A percentile compares a stretch with the other conserved stretches of the same genome.
Evolutionary conservation across 148 eudicot genomes (phyloP).

Genomic region (Cornus suecica): DNA sequence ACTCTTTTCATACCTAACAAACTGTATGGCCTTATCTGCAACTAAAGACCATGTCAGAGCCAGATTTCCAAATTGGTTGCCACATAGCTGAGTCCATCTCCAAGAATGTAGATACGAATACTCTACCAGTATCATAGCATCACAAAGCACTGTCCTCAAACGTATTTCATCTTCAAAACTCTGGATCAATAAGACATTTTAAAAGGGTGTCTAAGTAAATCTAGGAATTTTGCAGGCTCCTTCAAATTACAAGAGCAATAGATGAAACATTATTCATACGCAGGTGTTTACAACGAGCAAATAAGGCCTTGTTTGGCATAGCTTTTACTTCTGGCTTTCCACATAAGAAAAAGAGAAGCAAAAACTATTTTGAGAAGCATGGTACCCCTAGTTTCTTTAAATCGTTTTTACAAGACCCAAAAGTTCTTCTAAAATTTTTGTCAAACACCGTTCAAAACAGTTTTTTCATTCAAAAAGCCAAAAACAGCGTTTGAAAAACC

Average conservation of each 20-base stretch:
- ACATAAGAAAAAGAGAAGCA: no score
- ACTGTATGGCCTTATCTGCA: conserved; percentile 59
- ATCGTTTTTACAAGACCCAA: no score
- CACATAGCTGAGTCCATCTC: conserved; percentile 40
- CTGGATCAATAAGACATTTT: conserved; percentile 28
- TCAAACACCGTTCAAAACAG: no score
- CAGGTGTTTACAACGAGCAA: background rate
- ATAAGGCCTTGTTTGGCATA: no score
- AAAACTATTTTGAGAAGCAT: no score
- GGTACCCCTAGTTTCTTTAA: no score
- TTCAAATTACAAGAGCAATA: conserved; percentile 8
- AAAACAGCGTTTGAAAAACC: no score
- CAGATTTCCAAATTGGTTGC: conserved; percentile 36
- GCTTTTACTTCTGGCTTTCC: no score
- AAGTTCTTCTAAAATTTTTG: no score
- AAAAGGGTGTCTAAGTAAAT: background rate
- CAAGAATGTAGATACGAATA: conserved; percentile 43
- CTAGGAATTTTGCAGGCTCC: background rate
- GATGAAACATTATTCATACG: conserved; percentile 5
- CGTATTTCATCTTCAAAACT: conserved; percentile 39
- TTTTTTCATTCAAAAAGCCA: no score
- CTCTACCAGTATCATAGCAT: conserved; percentile 51
- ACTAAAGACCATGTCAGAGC: conserved; percentile 67
- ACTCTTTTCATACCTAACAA: conserved; percentile 47
- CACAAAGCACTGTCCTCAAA: conserved; percentile 47